phyloP scores from a whole-genome alignment of 2,329 filamentous ascomycete species.

The Alternaria conjuncta region DNA sequence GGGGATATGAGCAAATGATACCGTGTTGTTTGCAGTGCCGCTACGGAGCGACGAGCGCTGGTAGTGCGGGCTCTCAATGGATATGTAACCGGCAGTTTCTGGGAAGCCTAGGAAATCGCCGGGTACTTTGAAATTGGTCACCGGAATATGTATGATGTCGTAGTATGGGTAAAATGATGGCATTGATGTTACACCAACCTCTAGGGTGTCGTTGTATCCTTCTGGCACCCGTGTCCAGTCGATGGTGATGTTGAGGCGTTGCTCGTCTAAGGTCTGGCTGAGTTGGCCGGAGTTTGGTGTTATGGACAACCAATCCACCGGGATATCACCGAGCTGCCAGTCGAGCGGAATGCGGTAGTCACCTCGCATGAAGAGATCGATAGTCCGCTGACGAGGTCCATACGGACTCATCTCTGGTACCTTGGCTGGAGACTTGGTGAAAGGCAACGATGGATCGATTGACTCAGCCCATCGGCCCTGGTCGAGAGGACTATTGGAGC shows the following conservation, averaged over 20 bases:
- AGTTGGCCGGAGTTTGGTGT: conserved; percentile 18
- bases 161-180: conserved; percentile 23
- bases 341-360: conserved; percentile 24
- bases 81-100: conserved; percentile 21
- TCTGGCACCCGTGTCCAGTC: conserved; percentile 21
- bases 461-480: conserved; percentile 58
- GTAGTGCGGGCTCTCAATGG: conserved; percentile 26
- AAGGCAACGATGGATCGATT: conserved; percentile 63
- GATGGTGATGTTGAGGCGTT: conserved; percentile 25
- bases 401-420: conserved; percentile 23
- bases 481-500: conserved; percentile 19
- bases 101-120: conserved; percentile 21
- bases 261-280: conserved; percentile 13
- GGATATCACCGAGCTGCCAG: conserved; percentile 22
- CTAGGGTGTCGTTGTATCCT: conserved; percentile 15
- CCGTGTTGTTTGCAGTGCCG: not conserved
- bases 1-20: conserved; percentile 18
- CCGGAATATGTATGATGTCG: conserved; percentile 22
- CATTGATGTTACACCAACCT: conserved; percentile 16
- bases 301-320: conserved; percentile 22
- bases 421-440: conserved; percentile 46
- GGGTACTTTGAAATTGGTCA: conserved; percentile 18
- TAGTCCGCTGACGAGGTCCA: conserved; percentile 15
- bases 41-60: conserved; percentile 7
- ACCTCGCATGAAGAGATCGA: conserved; percentile 26